Evolutionary conservation across 305 asterid species (phyloP), one percentile per base, ranked within the genome.

Genomic region (Fraxinus paxiana): DNA sequence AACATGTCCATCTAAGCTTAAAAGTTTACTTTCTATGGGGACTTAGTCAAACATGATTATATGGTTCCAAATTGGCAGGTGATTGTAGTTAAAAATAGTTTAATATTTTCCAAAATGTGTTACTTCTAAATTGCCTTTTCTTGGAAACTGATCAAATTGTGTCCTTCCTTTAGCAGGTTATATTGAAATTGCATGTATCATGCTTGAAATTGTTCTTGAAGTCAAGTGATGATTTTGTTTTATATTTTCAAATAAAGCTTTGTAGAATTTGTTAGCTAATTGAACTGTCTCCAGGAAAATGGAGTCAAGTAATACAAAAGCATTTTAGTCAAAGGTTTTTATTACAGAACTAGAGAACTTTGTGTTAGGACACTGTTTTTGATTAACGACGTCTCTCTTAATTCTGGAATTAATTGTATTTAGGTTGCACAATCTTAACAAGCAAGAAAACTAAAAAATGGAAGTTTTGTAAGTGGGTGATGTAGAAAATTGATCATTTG

Each of bases 141-240:
- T 65, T 65, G 8, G 34, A 1, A 65, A 65, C 37, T 65, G 34
- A 24, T 65, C 37, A 10, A 65, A 26, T 12, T 2, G 0, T 65
- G 13, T 65, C 18, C 20, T 41, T 31, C 41, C n/a, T 54, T 75
- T 72, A 71, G 18, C 6, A 8, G 34, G 30, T 46, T 7, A 28
- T 33, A 34, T 72, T 54, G 67, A n/a, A 51, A 10, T 51, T 20
- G 38, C n/a, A 65, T 73, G 24, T 35, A 28, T 34, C 67, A 37
- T 75, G 54, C 77, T 41, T 63, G 69, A 33, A 70, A 59, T 56
- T 80, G 7, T 5, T 38, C 51, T 61, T 6, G 69, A 73, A 37
- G 70, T 74, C 38, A 10, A 80, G 35, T 80, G 63, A 17, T 80
- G 30, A 46, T 80, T 72, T 54, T 72, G 33, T 81, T 38, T 9